Evolutionary conservation across 2,329 filamentous ascomycete species (phyloP).

Genomic region (Talaromyces pinophilus): DNA sequence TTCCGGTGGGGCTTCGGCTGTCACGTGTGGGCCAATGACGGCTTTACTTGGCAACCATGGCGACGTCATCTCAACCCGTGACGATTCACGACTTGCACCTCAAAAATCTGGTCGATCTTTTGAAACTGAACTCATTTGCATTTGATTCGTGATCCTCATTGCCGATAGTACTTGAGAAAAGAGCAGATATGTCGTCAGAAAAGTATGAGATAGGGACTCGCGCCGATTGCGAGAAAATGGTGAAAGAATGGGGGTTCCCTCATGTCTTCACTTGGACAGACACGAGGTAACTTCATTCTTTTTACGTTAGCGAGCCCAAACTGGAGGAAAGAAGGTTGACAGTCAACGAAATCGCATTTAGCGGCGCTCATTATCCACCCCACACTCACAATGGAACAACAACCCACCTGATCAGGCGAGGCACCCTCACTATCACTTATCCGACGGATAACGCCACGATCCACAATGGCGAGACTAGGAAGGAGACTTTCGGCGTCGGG

Average conservation of each 20-base stretch:
- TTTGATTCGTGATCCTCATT: background rate
- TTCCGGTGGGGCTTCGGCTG: background rate
- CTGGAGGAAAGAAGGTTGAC: background rate
- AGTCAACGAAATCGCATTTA: slow-evolving; percentile 30
- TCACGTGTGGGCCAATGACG: slow-evolving; percentile 1
- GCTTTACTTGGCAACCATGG: background rate
- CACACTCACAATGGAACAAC: slow-evolving; percentile 59
- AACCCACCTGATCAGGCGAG: slow-evolving; percentile 61
- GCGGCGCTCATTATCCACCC: slow-evolving; percentile 61
- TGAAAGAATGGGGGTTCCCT: slow-evolving; percentile 60
- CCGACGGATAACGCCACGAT: slow-evolving; percentile 49
- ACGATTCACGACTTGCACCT: background rate
- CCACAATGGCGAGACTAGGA: slow-evolving; percentile 38
- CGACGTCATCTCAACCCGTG: background rate
- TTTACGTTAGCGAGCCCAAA: background rate
- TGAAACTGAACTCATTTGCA: background rate
- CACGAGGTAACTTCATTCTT: slow-evolving; percentile 49
- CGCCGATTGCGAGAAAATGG: slow-evolving; percentile 55
- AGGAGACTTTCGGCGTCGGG: slow-evolving; percentile 59
- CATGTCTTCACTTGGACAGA: slow-evolving; percentile 65
- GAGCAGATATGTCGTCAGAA: slow-evolving; percentile 23
- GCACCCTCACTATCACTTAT: slow-evolving; percentile 60
- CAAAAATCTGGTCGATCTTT: background rate
- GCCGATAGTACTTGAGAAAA: background rate
- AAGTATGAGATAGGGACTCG: slow-evolving; percentile 39